These are phyloP conservation scores for Parastagonospora avenae DNA, from an alignment of 2,329 filamentous ascomycete genomes.

Conservation along the genomic window DNA sequence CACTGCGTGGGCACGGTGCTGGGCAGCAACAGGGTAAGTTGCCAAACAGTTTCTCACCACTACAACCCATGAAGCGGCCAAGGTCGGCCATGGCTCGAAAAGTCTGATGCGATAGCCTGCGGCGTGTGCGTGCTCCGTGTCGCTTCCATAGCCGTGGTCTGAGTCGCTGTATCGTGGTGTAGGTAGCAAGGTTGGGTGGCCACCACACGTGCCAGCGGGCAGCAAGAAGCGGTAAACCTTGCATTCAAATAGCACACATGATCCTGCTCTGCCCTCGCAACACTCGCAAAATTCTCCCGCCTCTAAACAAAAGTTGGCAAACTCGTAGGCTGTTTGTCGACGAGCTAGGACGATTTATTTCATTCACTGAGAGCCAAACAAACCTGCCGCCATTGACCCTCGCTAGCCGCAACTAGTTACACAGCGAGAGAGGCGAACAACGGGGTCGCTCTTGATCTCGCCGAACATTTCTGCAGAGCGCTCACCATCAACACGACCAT, in stretches of 20 bases:
- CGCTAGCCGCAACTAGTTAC: constrained; percentile 22
- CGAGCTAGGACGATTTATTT: background rate
- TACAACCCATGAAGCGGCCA: constrained; percentile 8
- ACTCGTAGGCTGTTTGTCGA: background rate
- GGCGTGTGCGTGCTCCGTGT: constrained; percentile 11
- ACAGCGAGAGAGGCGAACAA: constrained; percentile 30
- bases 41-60: too few species aligned
- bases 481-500: constrained; percentile 36
- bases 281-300: background rate
- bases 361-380: constrained; percentile 27
- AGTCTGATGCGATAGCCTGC: constrained; percentile 11
- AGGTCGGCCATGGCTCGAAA: constrained; percentile 16
- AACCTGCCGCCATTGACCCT: constrained; percentile 19
- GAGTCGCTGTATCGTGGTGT: constrained; percentile 18
- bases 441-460: constrained; percentile 32
- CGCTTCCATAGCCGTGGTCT: constrained; percentile 11
- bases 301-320: background rate
- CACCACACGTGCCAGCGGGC: constrained; percentile 18
- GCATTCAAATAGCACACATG: constrained; percentile 13
- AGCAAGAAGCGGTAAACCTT: constrained; percentile 8
- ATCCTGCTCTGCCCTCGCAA: constrained; percentile 1
- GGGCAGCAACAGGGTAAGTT: too few species aligned
- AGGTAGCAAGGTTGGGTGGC: background rate
- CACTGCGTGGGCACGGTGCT: too few species aligned
- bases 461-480: constrained; percentile 42